Percentiles rank a stretch among this genome's conserved stretches.
These are phyloP conservation scores for Vitis rotundifolia DNA, from an alignment of 164 flowering plant species.

Conservation along the genomic window DNA sequence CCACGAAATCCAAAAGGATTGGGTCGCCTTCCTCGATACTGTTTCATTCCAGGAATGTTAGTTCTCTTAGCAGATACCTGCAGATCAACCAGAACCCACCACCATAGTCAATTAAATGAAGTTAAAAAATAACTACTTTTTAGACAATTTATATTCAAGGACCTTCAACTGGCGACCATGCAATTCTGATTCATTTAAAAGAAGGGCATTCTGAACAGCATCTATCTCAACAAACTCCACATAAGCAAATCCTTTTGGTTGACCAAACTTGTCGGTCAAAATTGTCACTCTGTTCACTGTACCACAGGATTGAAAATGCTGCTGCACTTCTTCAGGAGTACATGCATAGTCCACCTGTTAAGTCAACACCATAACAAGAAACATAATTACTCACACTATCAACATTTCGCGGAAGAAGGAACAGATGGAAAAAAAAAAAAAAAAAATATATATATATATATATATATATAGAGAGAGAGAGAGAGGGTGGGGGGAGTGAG, in stretches of 20 bases:
- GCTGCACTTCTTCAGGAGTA: conserved; percentile 83
- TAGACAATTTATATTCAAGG: background rate
- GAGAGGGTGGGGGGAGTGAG: no score
- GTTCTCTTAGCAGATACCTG: conserved; percentile 82
- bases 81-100: conserved; percentile 4
- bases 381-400: background rate
- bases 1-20: conserved; percentile 48
- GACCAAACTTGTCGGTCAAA: conserved; percentile 80
- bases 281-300: conserved; percentile 83
- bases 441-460: no score
- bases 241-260: conserved; percentile 85
- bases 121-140: background rate
- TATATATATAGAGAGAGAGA: no score
- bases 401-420: background rate
- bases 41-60: conserved; percentile 81
- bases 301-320: conserved; percentile 82
- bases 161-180: conserved; percentile 87
- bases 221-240: conserved; percentile 80
- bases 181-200: conserved; percentile 73
- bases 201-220: conserved; percentile 74
- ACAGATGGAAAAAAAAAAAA: no score
- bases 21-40: conserved; percentile 60
- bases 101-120: background rate
- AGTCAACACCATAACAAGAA: background rate
- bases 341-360: conserved; percentile 80